Percentiles rank a stretch among this genome's conserved stretches.
Evolutionary conservation across 306 rosid genomes (phyloP).

Genomic region (Citrullus amarus): DNA sequence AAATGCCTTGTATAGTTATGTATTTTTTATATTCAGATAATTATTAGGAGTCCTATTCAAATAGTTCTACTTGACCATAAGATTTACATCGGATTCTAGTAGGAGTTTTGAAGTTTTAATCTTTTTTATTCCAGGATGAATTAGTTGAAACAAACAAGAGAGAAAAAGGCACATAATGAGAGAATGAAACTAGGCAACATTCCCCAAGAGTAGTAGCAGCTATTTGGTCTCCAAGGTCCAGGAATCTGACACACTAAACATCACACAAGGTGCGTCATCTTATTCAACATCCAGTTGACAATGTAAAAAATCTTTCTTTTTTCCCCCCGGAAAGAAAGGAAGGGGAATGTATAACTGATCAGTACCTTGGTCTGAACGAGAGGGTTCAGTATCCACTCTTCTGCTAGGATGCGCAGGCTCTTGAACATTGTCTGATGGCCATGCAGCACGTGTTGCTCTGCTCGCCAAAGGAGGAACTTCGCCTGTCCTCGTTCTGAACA

Average conservation of each 20-base stretch:
- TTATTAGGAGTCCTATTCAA: neutral
- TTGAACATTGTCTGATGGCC: constrained; percentile 45
- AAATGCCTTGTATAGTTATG: neutral
- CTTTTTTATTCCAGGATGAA: neutral
- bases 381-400: constrained; percentile 13
- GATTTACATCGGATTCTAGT: neutral
- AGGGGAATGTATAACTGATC: neutral
- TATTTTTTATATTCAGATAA: neutral
- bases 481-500: constrained; percentile 56
- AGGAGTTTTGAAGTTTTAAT: neutral
- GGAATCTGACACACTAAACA: neutral
- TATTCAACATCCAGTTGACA: neutral
- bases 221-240: neutral
- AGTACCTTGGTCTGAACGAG: constrained; percentile 15
- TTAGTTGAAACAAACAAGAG: neutral
- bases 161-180: neutral
- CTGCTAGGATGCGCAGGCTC: constrained; percentile 13
- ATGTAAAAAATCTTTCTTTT: neutral
- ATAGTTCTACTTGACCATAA: neutral
- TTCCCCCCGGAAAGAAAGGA: neutral
- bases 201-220: neutral
- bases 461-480: constrained; percentile 62
- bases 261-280: neutral
- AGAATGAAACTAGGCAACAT: neutral
- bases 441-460: constrained; percentile 79